phyloP scores from a whole-genome alignment of 2,329 filamentous ascomycete species.

The Nothophaeocryptopus gaeumannii region DNA sequence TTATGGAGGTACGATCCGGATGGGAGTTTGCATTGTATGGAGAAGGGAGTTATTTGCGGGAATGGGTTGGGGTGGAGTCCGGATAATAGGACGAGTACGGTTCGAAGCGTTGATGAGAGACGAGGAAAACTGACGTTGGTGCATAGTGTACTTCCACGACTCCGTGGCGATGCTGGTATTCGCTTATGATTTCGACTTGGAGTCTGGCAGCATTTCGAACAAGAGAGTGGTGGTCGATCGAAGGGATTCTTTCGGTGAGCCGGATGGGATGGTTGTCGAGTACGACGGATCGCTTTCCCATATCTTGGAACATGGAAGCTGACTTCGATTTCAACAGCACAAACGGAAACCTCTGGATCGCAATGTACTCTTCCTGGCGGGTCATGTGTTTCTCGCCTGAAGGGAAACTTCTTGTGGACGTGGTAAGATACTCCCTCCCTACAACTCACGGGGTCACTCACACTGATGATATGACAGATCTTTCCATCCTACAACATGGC shows the following conservation, averaged over 20 bases:
- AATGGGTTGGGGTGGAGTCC: constrained; percentile 10
- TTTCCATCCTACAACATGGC: constrained; percentile 7
- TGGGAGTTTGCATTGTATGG: constrained; percentile 6
- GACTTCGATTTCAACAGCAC: neutral
- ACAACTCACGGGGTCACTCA: neutral
- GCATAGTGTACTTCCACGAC: constrained; percentile 7
- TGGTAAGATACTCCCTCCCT: neutral
- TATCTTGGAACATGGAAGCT: neutral
- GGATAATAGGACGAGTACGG: constrained; percentile 3
- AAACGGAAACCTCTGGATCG: constrained; percentile 7
- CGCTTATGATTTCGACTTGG: constrained; percentile 8
- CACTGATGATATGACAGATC: neutral
- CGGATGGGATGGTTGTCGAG: constrained; percentile 7
- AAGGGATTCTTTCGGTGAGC: constrained; percentile 5
- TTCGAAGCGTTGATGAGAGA: too few relatives aligned
- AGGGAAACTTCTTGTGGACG: constrained; percentile 1
- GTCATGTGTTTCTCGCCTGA: constrained; percentile 1
- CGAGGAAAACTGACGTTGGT: neutral
- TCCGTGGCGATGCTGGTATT: constrained; percentile 5
- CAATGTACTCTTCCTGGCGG: constrained; percentile 8
- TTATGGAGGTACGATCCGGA: constrained; percentile 10
- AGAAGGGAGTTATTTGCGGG: constrained; percentile 5
- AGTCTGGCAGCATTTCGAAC: constrained; percentile 5
- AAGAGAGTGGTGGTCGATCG: constrained; percentile 4
- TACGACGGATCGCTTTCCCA: neutral